Evolutionary conservation across 2,329 filamentous ascomycete species (phyloP).

Genomic region (Scleromitrula shiraiana): DNA sequence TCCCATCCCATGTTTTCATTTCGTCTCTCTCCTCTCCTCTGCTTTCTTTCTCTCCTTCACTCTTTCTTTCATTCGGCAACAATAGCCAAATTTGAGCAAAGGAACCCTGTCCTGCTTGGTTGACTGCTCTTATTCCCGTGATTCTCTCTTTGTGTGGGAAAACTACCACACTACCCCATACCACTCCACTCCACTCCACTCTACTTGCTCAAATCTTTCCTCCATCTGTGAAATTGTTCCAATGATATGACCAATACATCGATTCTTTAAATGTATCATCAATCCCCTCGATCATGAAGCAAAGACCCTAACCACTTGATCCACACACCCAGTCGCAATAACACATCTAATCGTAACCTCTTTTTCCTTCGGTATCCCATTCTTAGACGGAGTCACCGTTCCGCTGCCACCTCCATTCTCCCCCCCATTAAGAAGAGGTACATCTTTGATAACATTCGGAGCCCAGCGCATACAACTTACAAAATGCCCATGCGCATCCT

Average conservation of each 20-base stretch:
- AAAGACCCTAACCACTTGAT: constrained; percentile 72
- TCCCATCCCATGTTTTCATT: too few relatives aligned
- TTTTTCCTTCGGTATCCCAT: constrained; percentile 33
- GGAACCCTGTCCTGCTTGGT: too few relatives aligned
- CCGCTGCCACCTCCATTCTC: constrained; percentile 48
- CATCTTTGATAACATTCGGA: constrained; percentile 61
- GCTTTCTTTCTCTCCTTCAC: too few relatives aligned
- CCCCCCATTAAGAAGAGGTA: constrained; percentile 33
- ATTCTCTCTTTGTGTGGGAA: not conserved
- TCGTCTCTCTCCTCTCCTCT: too few relatives aligned
- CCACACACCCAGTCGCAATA: constrained; percentile 80
- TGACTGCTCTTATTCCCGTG: too few relatives aligned
- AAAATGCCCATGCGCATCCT: constrained; percentile 74
- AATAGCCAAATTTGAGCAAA: not conserved
- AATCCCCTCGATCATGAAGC: constrained; percentile 36
- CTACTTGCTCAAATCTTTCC: not conserved
- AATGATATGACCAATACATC: too few relatives aligned
- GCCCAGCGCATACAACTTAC: constrained; percentile 85
- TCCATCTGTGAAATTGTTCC: not conserved
- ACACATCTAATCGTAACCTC: constrained; percentile 65
- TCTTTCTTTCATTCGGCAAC: not conserved
- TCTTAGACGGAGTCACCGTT: constrained; percentile 7
- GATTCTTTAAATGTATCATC: constrained; percentile 4
- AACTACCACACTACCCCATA: too few relatives aligned
- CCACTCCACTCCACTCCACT: not conserved